A percentile compares a stretch with the other conserved stretches of the same genome.
Evolutionary conservation across 1,284 basidiomycete genomes (phyloP).

Genomic region (Heliocybe sulcata): DNA sequence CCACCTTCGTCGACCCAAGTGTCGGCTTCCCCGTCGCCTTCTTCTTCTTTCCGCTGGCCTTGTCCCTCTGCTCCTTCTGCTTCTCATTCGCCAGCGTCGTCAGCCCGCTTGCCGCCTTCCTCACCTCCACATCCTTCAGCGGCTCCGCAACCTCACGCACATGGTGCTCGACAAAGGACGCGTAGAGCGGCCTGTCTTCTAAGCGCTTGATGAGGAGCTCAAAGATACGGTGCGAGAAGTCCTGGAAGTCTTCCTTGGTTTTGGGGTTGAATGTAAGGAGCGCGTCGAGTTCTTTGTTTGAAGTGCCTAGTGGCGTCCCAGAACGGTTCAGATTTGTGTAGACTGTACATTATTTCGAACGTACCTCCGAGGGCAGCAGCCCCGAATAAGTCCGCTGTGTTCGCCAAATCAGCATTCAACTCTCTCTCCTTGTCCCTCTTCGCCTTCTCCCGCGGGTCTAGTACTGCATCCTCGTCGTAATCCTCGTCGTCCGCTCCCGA

Average conservation of each 20-base stretch:
- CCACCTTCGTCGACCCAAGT: constrained; percentile 65
- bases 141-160: constrained; percentile 66
- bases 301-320: constrained; percentile 41
- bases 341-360: constrained; percentile 14
- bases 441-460: constrained; percentile 77
- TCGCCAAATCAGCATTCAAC: constrained; percentile 78
- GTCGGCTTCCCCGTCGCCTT: constrained; percentile 65
- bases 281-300: constrained; percentile 60
- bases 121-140: constrained; percentile 82
- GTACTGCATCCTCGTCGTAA: constrained; percentile 71
- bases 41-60: constrained; percentile 87
- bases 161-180: constrained; percentile 77
- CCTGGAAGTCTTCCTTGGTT: constrained; percentile 80
- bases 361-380: constrained; percentile 59
- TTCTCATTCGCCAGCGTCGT: constrained; percentile 90
- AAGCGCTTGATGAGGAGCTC: constrained; percentile 71
- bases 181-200: constrained; percentile 74
- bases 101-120: constrained; percentile 77
- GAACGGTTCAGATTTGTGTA: too few species aligned
- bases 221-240: constrained; percentile 66
- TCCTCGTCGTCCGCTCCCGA: constrained; percentile 27
- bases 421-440: constrained; percentile 72
- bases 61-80: constrained; percentile 83
- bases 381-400: constrained; percentile 78
- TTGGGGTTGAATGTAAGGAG: constrained; percentile 70